A percentile compares a stretch with the other conserved stretches of the same genome.
phyloP scores from a whole-genome alignment of 805 yeast genomes.

The Wickerhamiella spandovensis region DNA sequence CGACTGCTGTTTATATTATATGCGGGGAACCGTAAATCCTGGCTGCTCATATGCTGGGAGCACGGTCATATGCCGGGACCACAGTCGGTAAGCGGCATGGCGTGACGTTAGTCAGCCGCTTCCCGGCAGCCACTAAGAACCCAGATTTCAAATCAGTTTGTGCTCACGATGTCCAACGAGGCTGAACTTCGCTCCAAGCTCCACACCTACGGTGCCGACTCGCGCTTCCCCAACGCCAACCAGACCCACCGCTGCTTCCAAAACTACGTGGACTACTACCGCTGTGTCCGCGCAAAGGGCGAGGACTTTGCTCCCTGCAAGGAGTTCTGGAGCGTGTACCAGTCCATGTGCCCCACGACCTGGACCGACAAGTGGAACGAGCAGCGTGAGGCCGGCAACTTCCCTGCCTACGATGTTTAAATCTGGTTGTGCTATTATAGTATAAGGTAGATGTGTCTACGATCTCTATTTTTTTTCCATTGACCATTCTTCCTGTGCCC shows the following conservation, averaged over 20 bases:
- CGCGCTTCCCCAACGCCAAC: constrained; percentile 94
- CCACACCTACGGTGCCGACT: constrained; percentile 51
- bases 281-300: constrained; percentile 92
- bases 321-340: constrained; percentile 83
- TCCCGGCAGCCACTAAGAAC: not conserved
- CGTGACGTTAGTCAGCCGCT: not conserved
- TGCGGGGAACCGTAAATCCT: no score
- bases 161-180: constrained; percentile 12
- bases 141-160: not conserved
- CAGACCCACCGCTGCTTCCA: constrained; percentile 99
- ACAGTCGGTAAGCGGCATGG: not conserved
- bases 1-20: no score
- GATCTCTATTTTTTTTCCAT: no score
- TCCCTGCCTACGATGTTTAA: constrained; percentile 30
- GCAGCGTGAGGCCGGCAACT: constrained; percentile 38
- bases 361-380: constrained; percentile 32
- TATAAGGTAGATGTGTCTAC: not conserved
- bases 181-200: constrained; percentile 16
- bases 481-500: no score
- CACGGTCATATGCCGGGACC: no score
- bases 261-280: constrained; percentile 94
- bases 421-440: not conserved
- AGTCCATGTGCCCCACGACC: constrained; percentile 38
- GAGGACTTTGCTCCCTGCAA: constrained; percentile 97
- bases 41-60: no score